These are phyloP conservation scores for Ichthyophthirius multifiliis DNA, from an alignment of 169 alveolate species.

Conservation along the genomic window DNA sequence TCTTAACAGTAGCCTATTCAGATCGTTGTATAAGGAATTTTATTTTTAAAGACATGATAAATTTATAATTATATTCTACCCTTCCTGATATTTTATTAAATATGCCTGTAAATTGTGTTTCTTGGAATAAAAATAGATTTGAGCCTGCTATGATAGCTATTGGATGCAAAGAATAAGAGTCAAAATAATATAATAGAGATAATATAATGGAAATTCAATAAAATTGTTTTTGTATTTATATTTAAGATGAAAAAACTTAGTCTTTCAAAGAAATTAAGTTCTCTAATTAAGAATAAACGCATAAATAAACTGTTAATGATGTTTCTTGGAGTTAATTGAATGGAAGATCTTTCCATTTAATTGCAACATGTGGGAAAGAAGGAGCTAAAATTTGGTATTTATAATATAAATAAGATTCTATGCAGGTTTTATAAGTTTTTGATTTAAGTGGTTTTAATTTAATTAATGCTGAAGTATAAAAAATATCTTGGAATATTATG, in stretches of 20 bases:
- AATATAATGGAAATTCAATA: neutral
- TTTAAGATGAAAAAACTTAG: no score
- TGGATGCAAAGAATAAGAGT: slow-evolving; percentile 9
- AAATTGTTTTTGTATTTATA: neutral
- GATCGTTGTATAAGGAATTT: slow-evolving; percentile 19
- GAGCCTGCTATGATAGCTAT: slow-evolving; percentile 16
- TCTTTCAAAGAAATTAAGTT: neutral
- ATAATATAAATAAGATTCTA: no score
- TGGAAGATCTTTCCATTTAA: slow-evolving; percentile 37
- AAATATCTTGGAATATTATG: neutral
- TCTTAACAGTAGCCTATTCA: slow-evolving; percentile 19
- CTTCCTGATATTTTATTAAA: neutral
- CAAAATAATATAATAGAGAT: neutral
- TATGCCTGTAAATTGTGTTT: neutral
- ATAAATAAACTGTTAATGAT: slow-evolving; percentile 16
- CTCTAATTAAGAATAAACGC: neutral
- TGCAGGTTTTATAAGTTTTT: no score
- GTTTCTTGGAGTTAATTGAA: slow-evolving; percentile 30
- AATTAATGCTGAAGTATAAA: neutral
- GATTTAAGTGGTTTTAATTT: no score
- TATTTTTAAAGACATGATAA: neutral
- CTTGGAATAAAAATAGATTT: slow-evolving; percentile 32
- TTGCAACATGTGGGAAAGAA: slow-evolving; percentile 17
- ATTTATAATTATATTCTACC: no score
- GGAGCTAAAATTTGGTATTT: slow-evolving; percentile 27